Evolutionary conservation across 345 rosid species (phyloP), one percentile per base, ranked within the genome.

Genomic region (Bruguiera parviflora): DNA sequence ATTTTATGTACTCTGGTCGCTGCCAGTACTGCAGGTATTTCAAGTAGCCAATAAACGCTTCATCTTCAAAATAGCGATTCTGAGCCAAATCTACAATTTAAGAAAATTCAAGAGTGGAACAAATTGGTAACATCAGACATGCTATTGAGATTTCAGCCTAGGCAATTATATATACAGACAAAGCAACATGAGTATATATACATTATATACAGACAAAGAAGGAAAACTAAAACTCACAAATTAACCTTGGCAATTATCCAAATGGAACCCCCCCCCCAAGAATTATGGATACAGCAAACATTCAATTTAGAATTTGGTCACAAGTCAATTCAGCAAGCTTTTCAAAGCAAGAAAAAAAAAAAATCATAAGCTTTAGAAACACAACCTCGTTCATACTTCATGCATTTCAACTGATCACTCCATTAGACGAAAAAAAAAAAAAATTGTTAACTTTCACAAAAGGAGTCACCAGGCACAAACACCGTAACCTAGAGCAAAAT

Each of bases 1-100:
- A 96, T 69, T 92, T 96, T 46, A 86, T 77, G 75, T 92, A 92
- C 80, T 96, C 98, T 0, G 97, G 97, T 15, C 77, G 95, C 70
- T 92, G 97, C 99, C 96, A 96, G 75, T 96, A 96, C 70, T 84
- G 92, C 68, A 96, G 98, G 76, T 92, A 96, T 69, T 96, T 96
- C 84, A 96, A 82, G 86, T 96, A 96, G 24, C 92, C 98, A 74
- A 96, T 88, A 78, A 92, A 96, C 6, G 99, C 89, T 80, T 92
- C 98, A 65, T 96, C 99, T 46, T 96, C 99, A 66, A 96, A 90
- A 82, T 96, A 90, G 9, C 98, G 96, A 71, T 96, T 96, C 82
- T 96, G 99, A 64, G 99, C 99, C 82, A 96, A 82, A 86, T 96
- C 98, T 95, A 79, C 78, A 78, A 25, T 63, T n/a, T 18, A 24